A percentile compares a stretch with the other conserved stretches of the same genome.
These are phyloP conservation scores for Ophiorrhiza pumila DNA, from an alignment of 257 asterid genomes.

Conservation along the genomic window DNA sequence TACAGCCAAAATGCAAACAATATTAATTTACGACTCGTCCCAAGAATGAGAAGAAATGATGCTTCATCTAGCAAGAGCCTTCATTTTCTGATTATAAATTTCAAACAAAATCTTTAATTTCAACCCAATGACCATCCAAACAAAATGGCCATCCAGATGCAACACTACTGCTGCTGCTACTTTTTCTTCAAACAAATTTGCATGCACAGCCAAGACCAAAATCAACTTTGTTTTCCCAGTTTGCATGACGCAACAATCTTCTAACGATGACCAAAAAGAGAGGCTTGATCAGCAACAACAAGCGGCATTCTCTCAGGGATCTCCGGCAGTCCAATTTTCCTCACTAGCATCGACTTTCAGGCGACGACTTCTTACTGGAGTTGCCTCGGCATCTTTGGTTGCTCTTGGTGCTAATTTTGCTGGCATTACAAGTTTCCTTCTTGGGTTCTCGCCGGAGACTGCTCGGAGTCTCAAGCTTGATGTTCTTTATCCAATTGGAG, in stretches of 20 bases:
- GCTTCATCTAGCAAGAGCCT: no score
- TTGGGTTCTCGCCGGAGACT: slow-evolving; percentile 65
- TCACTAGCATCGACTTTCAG: slow-evolving; percentile 68
- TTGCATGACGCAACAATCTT: slow-evolving; percentile 38
- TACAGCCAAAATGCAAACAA: not conserved
- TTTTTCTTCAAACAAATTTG: not conserved
- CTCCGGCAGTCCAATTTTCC: slow-evolving; percentile 53
- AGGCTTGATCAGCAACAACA: slow-evolving; percentile 24
- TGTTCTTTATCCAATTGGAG: slow-evolving; percentile 70
- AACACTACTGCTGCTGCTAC: not conserved
- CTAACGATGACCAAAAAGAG: slow-evolving; percentile 34
- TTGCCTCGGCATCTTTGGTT: slow-evolving; percentile 60
- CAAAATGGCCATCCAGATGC: slow-evolving; percentile 6
- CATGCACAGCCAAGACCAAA: slow-evolving; percentile 18
- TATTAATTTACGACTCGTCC: no score
- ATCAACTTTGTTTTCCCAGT: slow-evolving; percentile 11
- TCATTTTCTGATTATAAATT: no score
- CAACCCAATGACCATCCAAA: not conserved
- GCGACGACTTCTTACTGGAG: slow-evolving; percentile 60
- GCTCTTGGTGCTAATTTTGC: slow-evolving; percentile 76
- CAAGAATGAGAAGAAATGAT: no score
- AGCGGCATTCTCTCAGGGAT: not conserved
- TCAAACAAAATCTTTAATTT: not conserved
- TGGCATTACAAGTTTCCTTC: slow-evolving; percentile 70
- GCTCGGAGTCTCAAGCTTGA: slow-evolving; percentile 76